Base-by-base conservation (phyloP, 2,329 filamentous ascomycete species). In the Xylaria sp. region DNA sequence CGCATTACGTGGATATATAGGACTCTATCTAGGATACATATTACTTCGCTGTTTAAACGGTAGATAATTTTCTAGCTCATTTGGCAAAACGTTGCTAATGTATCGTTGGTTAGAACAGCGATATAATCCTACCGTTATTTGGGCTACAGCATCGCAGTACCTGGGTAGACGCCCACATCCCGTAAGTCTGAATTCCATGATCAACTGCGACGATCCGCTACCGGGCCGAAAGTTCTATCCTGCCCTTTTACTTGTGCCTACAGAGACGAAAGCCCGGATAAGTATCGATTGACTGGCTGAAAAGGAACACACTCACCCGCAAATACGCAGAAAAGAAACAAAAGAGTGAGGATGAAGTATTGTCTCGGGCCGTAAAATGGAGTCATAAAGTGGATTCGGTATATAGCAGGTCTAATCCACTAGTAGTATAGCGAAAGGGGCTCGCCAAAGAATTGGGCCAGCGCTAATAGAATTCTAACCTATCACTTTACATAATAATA, bases 151-250 rank as follows among this genome's bases (percentile, higher is more conserved):
- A 21, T 25, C 37, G n/a, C n/a, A n/a, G n/a, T n/a, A n/a, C n/a
- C n/a, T n/a, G n/a, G n/a, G n/a, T n/a, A n/a, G n/a, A 15, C 19
- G 10, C 52, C 13, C 25, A 15, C 8, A 9, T 38, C 29, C 29
- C 9, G 2, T 29, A 4, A 33, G 21, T 19, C 21, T 49, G 37
- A 35, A 27, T 29, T 52, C 31, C 33, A 17, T 46, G 46, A 60
- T 51, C 37, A 33, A 47, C 44, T 37, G 38, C 23, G 10, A 51
- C 19, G 25, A 29, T 37, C 17, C 46, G 38, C 11, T 51, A 60
- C 51, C 58, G 52, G 51, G 21, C 44, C 51, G 58, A 51, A 19
- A 51, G 43, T 44, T 13, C 43, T n/a, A n/a, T n/a, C n/a, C n/a
- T n/a, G n/a, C n/a, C n/a, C n/a, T n/a, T 33, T 43, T 25, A 5